Conservation (phyloP, 225 moss, liverwort and hornwort species). For the Pseudoscleropodium purum region DNA sequence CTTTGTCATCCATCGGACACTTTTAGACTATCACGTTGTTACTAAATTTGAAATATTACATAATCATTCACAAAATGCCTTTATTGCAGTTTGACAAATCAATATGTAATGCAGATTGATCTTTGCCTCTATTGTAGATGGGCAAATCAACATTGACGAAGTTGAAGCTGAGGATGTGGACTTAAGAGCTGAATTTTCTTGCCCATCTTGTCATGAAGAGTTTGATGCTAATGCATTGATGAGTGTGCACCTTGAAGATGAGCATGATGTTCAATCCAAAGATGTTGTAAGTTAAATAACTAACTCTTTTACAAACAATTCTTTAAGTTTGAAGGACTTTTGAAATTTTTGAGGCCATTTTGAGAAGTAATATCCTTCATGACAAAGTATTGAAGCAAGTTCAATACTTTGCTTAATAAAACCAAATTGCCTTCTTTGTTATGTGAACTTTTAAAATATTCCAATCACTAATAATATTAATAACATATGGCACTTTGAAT, state of each 20-base stretch:
- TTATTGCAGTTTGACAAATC: not conserved
- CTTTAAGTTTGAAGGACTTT: not conserved
- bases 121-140: constrained; percentile 9
- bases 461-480: not conserved
- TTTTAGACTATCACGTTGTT: fast-evolving
- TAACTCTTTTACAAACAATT: too few relatives aligned
- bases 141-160: constrained; percentile 5
- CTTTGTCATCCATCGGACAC: fast-evolving
- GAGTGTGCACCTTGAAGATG: constrained; percentile 3
- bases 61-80: not conserved
- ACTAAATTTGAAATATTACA: not conserved
- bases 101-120: not conserved
- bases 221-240: constrained; percentile 21
- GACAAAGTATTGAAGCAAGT: not conserved
- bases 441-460: not conserved
- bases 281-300: constrained; percentile 1
- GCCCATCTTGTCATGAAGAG: constrained; percentile 29
- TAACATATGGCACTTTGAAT: not conserved
- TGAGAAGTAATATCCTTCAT: not conserved
- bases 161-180: not conserved
- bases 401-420: not conserved
- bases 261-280: constrained; percentile 7
- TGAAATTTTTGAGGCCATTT: too few relatives aligned
- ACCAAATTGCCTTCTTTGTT: not conserved
- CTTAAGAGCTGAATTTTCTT: not conserved